phyloP scores from a whole-genome alignment of 208 protist species.

The Leishmania tropica region DNA sequence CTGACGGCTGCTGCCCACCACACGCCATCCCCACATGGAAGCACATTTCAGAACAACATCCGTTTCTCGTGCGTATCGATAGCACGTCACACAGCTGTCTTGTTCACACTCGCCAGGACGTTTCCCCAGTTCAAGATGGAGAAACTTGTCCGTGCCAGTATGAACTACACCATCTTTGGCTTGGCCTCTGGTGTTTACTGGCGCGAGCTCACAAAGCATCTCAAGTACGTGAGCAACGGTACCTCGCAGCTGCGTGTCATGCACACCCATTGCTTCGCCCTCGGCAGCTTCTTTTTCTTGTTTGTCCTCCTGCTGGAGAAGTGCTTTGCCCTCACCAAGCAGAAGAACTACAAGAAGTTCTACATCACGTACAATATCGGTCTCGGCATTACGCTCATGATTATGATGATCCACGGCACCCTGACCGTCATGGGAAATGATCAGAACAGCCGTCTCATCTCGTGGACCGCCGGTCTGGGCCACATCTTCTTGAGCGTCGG shows the following conservation, averaged over 20 bases:
- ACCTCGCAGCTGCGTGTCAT: constrained; percentile 60
- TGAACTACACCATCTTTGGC: constrained; percentile 51
- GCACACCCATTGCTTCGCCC: constrained; percentile 68
- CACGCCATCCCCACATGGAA: not conserved
- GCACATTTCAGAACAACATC: not conserved
- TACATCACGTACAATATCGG: constrained; percentile 63
- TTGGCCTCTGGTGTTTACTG: constrained; percentile 56
- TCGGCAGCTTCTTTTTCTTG: constrained; percentile 65
- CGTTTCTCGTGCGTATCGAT: not conserved
- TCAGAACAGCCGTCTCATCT: constrained; percentile 34
- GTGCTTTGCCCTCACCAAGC: constrained; percentile 45
- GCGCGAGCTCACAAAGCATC: constrained; percentile 51
- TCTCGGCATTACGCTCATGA: constrained; percentile 57
- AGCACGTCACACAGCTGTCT: not conserved
- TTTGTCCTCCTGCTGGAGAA: constrained; percentile 63
- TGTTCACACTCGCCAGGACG: not conserved
- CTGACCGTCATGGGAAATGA: constrained; percentile 53
- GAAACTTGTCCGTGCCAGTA: constrained; percentile 53
- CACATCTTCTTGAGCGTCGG: constrained; percentile 45
- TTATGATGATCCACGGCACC: constrained; percentile 60
- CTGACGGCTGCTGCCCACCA: not conserved
- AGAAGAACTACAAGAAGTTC: constrained; percentile 69
- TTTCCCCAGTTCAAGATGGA: constrained; percentile 30
- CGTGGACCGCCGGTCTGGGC: constrained; percentile 50
- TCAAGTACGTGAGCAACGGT: constrained; percentile 31